Evolutionary conservation across 257 asterid species (phyloP).

Genomic region (Ballota nigra): DNA sequence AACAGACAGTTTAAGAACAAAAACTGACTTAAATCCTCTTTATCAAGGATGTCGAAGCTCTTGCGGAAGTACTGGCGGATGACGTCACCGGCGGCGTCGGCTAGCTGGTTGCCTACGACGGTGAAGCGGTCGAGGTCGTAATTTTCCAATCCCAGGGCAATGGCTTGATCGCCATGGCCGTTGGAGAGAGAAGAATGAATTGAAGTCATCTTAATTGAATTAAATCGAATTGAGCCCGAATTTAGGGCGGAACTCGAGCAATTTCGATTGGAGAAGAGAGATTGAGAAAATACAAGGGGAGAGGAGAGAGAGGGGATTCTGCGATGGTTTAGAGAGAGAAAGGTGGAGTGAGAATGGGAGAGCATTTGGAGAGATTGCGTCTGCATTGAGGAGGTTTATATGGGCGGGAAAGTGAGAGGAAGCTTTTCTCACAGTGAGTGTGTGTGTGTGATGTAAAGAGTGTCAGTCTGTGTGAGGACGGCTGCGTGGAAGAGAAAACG

Average conservation of each 20-base stretch:
- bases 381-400: conserved; percentile 30
- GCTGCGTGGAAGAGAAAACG: conserved; percentile 12
- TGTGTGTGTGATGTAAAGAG: conserved; percentile 20
- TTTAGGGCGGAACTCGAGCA: conserved; percentile 6
- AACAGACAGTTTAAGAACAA: background rate
- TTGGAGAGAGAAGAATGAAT: conserved; percentile 30
- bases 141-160: conserved; percentile 34
- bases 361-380: conserved; percentile 44
- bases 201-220: conserved; percentile 31
- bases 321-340: conserved; percentile 36
- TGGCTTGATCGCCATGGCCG: conserved; percentile 23
- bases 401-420: conserved; percentile 28
- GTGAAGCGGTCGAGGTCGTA: conserved; percentile 61
- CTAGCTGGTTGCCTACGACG: conserved; percentile 61
- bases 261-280: conserved; percentile 15
- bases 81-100: conserved; percentile 89
- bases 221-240: conserved; percentile 16
- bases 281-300: conserved; percentile 25
- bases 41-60: conserved; percentile 66
- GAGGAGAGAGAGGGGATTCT: conserved; percentile 24
- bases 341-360: conserved; percentile 39
- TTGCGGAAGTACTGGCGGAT: conserved; percentile 84
- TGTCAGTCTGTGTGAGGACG: background rate
- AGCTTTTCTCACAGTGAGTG: conserved; percentile 8
- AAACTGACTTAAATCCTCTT: conserved; percentile 73